Evolutionary conservation across 257 asterid species (phyloP), one percentile per base, ranked within the genome.

Genomic region (Lycium barbarum): DNA sequence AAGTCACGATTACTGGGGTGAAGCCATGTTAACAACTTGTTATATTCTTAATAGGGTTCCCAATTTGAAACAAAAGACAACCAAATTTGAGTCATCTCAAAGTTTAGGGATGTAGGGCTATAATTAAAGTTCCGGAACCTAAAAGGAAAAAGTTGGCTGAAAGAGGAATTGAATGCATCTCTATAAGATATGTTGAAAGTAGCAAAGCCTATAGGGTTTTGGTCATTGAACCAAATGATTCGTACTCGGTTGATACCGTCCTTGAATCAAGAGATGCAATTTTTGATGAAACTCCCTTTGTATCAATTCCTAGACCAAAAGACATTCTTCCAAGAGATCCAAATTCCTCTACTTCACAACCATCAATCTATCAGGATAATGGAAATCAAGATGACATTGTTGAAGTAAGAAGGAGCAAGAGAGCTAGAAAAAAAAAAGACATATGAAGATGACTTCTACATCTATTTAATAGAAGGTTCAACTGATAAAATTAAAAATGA

Each of bases 111-210:
- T 66, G 83, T 66, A 35, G 81, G 67, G 78, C 71, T 7, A 22
- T 1, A 78, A 5, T 40, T 40, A 40, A 40, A 47, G 35, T 86
- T 1, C 68, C 40, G 14, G 13, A 76, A 72, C 55, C 74, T 7
- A 76, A 83, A 35, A 63, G 38, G 10, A 78, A 54, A 49, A 58
- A 35, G 20, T 78, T 79, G 13, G 87, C 83, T 7, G 79, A 79
- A 66, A 79, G 20, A n/a, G 83, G 63, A 7, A 40, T 83, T 20
- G 76, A 86, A 6, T 83, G 70, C 51, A 79, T 83, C 6, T 86
- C 83, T 26, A 17, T 83, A 7, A 82, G 86, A 11, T 83, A 86
- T 83, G 74, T 72, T 14, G n/a, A 83, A 4, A 8, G 65, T 74
- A 83, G n/a, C 45, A 40, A 40, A 40, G 45, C 5, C 45, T 40